phyloP scores from a whole-genome alignment of 2,329 filamentous ascomycete genomes.

The Cordyceps cateniannulata region DNA sequence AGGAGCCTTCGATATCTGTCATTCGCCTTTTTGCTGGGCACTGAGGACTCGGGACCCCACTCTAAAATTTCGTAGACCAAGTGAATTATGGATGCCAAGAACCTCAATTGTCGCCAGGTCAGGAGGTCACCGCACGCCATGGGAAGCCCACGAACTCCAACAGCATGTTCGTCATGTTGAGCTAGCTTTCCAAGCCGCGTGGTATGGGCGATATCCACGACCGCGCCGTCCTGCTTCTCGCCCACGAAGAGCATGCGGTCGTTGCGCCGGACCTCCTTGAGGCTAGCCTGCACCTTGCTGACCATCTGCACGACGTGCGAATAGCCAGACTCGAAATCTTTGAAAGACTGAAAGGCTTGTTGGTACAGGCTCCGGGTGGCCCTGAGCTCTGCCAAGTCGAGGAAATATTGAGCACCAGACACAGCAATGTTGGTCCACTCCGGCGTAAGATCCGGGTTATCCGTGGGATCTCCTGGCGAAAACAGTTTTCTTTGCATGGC shows the following conservation, averaged over 20 bases:
- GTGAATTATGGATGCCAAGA: not conserved
- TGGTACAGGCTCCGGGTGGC: not conserved
- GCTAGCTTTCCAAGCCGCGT: not conserved
- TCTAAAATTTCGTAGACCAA: not conserved
- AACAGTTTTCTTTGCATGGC: not conserved
- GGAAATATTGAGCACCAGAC: not conserved
- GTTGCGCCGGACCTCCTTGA: not conserved
- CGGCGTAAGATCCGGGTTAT: not conserved
- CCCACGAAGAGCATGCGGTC: not conserved
- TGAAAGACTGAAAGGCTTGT: not conserved
- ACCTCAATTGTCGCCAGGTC: not conserved
- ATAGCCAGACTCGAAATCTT: not conserved
- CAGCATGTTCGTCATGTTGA: not conserved
- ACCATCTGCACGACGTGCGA: not conserved
- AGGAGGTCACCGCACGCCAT: not conserved
- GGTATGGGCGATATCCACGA: not conserved
- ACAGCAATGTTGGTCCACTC: not conserved
- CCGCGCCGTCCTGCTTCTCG: not conserved
- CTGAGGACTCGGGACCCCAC: not conserved
- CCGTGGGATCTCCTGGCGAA: not conserved
- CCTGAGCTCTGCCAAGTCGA: not conserved
- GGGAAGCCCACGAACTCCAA: not conserved
- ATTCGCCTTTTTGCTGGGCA: not conserved
- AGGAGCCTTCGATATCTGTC: not conserved
- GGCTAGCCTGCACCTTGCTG: not conserved